Evolutionary conservation across 139 green algal genomes (phyloP).

Genomic region (Chlamydomonas incerta): DNA sequence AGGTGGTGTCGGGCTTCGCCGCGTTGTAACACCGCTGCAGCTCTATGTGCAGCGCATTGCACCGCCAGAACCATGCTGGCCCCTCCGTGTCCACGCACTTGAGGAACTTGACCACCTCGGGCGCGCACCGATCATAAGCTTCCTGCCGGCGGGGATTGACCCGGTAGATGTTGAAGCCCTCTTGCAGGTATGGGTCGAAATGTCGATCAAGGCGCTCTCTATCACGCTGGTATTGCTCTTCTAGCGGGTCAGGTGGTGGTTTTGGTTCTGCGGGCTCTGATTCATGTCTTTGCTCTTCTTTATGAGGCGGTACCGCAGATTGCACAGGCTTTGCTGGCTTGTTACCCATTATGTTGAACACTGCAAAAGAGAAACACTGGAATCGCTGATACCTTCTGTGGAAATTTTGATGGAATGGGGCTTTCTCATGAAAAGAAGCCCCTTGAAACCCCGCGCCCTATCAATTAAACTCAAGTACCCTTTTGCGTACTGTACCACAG

Average conservation of each 20-base stretch:
- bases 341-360: too few relatives aligned
- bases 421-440: too few relatives aligned
- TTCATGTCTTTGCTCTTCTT: too few relatives aligned
- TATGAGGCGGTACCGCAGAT: too few relatives aligned
- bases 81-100: slow-evolving; percentile 42
- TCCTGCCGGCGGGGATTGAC: slow-evolving; percentile 35
- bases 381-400: too few relatives aligned
- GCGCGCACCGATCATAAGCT: slow-evolving; percentile 31
- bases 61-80: slow-evolving; percentile 41
- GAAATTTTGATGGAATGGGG: too few relatives aligned
- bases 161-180: slow-evolving; percentile 32
- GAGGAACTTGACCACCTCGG: slow-evolving; percentile 30
- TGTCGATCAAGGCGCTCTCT: slow-evolving; percentile 10
- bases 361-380: too few relatives aligned
- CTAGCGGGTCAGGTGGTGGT: not conserved
- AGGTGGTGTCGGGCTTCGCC: slow-evolving; percentile 10
- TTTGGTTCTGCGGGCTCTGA: too few relatives aligned
- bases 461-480: too few relatives aligned
- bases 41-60: slow-evolving; percentile 37
- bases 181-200: slow-evolving; percentile 36
- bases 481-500: too few relatives aligned
- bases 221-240: not conserved
- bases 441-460: too few relatives aligned
- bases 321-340: too few relatives aligned
- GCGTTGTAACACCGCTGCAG: slow-evolving; percentile 41